Conservation (phyloP, 768 basidiomycete genomes). For the Hygrophorus russula region DNA sequence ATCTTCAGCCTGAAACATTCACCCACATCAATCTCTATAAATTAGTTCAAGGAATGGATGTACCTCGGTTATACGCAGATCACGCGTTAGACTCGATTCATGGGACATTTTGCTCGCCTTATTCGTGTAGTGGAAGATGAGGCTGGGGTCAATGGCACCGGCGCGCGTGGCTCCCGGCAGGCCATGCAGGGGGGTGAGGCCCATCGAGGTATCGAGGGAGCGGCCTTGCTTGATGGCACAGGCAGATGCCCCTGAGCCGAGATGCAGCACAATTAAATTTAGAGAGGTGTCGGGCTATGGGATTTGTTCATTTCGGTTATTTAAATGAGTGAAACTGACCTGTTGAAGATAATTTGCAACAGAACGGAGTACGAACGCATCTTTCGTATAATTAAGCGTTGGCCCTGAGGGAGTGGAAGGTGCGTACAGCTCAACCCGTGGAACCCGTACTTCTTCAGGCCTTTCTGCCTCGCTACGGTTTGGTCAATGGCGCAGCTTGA, state of each 20-base stretch:
- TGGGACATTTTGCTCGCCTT: slow-evolving; percentile 43
- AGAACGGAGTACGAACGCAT: slow-evolving; percentile 55
- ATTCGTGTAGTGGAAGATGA: slow-evolving; percentile 78
- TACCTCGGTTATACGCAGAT: slow-evolving; percentile 46
- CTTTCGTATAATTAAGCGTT: slow-evolving; percentile 19
- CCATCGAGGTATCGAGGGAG: slow-evolving; percentile 86
- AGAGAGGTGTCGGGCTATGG: slow-evolving; percentile 31
- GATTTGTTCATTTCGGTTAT: neutral
- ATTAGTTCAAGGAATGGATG: neutral
- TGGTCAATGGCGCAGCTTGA: slow-evolving; percentile 72
- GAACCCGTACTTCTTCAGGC: slow-evolving; percentile 84
- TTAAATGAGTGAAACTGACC: slow-evolving; percentile 16
- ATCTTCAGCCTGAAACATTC: slow-evolving; percentile 43
- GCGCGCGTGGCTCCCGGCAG: slow-evolving; percentile 83
- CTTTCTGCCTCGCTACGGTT: slow-evolving; percentile 44
- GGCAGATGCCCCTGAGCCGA: slow-evolving; percentile 84
- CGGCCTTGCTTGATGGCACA: slow-evolving; percentile 66
- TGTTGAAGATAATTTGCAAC: slow-evolving; percentile 51
- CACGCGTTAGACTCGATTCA: slow-evolving; percentile 30
- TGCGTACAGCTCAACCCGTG: slow-evolving; percentile 70
- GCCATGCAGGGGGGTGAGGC: slow-evolving; percentile 80
- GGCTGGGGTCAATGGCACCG: slow-evolving; percentile 73
- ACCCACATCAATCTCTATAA: neutral
- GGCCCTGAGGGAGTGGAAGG: neutral
- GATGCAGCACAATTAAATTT: slow-evolving; percentile 75